Evolutionary conservation across 164 flowering plant species (phyloP).

Genomic region (Vitis labrusca): DNA sequence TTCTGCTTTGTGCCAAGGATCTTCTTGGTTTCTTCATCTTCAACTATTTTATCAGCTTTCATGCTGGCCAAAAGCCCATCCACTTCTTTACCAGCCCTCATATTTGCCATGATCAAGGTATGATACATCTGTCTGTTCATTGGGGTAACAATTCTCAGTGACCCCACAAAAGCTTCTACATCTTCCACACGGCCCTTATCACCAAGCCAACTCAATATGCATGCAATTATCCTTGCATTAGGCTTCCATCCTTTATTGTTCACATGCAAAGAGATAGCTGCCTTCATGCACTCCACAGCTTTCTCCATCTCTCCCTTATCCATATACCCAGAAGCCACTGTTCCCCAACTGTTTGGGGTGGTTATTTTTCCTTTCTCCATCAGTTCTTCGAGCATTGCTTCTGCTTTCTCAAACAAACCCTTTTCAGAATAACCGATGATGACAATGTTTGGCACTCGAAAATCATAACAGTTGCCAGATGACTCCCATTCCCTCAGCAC

Average conservation of each 20-base stretch:
- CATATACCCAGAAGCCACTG: constrained; percentile 41
- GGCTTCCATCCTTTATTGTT: constrained; percentile 44
- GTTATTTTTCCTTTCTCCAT: constrained; percentile 34
- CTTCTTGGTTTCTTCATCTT: constrained; percentile 43
- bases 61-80: constrained; percentile 37
- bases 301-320: constrained; percentile 36
- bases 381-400: constrained; percentile 45
- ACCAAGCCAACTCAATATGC: constrained; percentile 45
- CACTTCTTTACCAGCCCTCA: constrained; percentile 41
- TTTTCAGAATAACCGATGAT: constrained; percentile 41
- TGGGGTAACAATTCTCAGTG: constrained; percentile 30
- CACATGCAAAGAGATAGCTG: constrained; percentile 31
- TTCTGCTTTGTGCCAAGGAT: constrained; percentile 27
- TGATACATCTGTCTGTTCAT: constrained; percentile 44
- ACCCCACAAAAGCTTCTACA: constrained; percentile 39
- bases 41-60: constrained; percentile 47
- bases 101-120: constrained; percentile 43
- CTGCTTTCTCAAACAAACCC: constrained; percentile 54
- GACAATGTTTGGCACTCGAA: constrained; percentile 47
- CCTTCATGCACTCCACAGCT: constrained; percentile 49
- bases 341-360: constrained; percentile 47
- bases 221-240: constrained; percentile 21
- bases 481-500: constrained; percentile 63
- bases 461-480: constrained; percentile 57
- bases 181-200: constrained; percentile 41